Evolutionary conservation across 1,284 basidiomycete genomes (phyloP).

Genomic region (Coniophora puteana): DNA sequence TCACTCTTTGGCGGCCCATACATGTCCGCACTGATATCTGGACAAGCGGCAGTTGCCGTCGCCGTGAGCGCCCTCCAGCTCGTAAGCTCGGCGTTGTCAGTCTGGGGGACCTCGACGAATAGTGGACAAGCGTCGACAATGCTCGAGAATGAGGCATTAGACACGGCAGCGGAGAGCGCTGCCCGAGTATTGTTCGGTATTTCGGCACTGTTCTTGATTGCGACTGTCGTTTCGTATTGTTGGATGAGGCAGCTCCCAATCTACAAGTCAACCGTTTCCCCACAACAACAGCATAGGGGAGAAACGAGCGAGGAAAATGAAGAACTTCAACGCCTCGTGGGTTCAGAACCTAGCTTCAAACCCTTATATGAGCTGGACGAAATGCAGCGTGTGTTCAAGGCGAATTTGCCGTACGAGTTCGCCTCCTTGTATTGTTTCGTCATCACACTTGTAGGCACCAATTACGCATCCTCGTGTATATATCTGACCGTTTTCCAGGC

Average conservation of each 20-base stretch:
- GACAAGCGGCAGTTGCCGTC: slow-evolving; percentile 76
- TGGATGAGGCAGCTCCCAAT: slow-evolving; percentile 51
- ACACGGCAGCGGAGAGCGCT: slow-evolving; percentile 50
- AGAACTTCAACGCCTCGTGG: slow-evolving; percentile 32
- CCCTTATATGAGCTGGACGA: slow-evolving; percentile 31
- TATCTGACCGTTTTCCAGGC: slow-evolving; percentile 41
- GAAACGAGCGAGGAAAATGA: slow-evolving; percentile 15
- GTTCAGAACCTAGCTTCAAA: slow-evolving; percentile 21
- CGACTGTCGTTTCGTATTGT: slow-evolving; percentile 45
- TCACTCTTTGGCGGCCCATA: slow-evolving; percentile 67
- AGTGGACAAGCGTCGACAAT: too few relatives aligned
- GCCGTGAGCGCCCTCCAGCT: slow-evolving; percentile 70
- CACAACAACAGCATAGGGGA: slow-evolving; percentile 32
- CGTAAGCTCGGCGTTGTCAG: slow-evolving; percentile 54
- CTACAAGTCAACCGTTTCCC: slow-evolving; percentile 48
- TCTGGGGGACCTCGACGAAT: slow-evolving; percentile 44
- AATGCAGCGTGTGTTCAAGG: slow-evolving; percentile 50
- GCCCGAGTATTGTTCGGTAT: slow-evolving; percentile 72
- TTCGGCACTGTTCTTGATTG: slow-evolving; percentile 61
- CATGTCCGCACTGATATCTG: slow-evolving; percentile 69
- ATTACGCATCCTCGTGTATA: neutral
- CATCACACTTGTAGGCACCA: slow-evolving; percentile 64
- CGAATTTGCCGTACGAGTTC: slow-evolving; percentile 63
- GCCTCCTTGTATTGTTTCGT: slow-evolving; percentile 74
- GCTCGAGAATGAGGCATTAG: slow-evolving; percentile 25